Percentiles rank a stretch among this genome's conserved stretches.
These are phyloP conservation scores for Mycena epipterygia DNA, from an alignment of 768 basidiomycete genomes.

Conservation along the genomic window DNA sequence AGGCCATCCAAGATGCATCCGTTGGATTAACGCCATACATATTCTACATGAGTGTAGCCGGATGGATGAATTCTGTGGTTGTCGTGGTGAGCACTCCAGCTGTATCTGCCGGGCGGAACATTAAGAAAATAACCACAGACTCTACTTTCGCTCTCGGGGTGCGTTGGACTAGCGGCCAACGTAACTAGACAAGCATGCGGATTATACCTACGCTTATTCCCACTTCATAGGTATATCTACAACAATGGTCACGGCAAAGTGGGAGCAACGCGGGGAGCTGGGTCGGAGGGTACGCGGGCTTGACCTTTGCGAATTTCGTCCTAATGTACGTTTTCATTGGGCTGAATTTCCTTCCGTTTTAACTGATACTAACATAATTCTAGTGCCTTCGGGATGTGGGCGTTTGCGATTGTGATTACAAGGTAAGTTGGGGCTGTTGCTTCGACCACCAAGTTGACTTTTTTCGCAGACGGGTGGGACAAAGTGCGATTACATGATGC, in stretches of 20 bases:
- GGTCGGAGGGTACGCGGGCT: constrained; percentile 21
- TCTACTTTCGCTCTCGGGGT: constrained; percentile 5
- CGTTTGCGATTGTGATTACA: not conserved
- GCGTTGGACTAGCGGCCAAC: not conserved
- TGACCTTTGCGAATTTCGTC: not conserved
- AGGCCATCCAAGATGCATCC: not conserved
- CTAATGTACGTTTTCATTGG: not conserved
- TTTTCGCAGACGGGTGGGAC: not conserved
- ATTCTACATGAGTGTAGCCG: constrained; percentile 4
- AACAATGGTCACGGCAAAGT: constrained; percentile 6
- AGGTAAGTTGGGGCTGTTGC: not conserved
- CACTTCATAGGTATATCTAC: constrained; percentile 3
- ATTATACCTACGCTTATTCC: not conserved
- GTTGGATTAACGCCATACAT: not conserved
- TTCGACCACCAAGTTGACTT: not conserved
- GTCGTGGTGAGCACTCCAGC: not conserved
- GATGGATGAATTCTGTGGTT: not conserved
- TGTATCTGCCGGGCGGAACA: too few relatives aligned
- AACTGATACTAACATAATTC: too few relatives aligned
- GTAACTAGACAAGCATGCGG: not conserved
- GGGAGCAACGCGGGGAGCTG: constrained; percentile 4
- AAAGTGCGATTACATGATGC: not conserved
- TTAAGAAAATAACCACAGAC: not conserved
- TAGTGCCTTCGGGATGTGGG: constrained; percentile 7
- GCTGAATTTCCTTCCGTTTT: not conserved